These are phyloP conservation scores for Alopecurus myosuroides DNA, from an alignment of 176 grass and related monocot genomes.

Conservation along the genomic window DNA sequence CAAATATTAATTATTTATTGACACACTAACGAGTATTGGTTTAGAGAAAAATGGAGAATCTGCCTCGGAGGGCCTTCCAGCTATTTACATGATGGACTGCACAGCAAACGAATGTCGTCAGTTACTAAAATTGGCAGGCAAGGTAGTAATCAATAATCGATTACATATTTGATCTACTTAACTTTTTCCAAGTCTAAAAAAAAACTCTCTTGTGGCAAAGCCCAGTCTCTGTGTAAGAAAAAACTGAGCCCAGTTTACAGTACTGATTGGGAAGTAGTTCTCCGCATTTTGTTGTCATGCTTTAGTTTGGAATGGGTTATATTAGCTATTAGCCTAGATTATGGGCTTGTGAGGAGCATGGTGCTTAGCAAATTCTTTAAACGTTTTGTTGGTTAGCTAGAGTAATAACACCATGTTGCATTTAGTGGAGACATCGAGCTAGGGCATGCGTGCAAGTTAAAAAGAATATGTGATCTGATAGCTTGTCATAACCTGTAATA, in stretches of 20 bases:
- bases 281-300: neutral
- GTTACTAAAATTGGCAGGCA: conserved; percentile 54
- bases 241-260: neutral
- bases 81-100: conserved; percentile 82
- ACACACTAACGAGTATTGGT: conserved; percentile 18
- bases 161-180: conserved; percentile 14
- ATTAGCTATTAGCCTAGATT: conserved; percentile 11
- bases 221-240: neutral
- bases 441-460: neutral
- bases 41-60: conserved; percentile 47
- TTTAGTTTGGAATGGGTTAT: neutral
- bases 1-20: conserved; percentile 9
- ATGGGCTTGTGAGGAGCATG: neutral
- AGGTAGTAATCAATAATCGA: conserved; percentile 61
- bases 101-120: conserved; percentile 68
- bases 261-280: neutral
- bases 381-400: conserved; percentile 15
- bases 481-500: conserved; percentile 13
- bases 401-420: neutral
- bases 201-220: neutral
- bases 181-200: neutral
- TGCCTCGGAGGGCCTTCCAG: conserved; percentile 49
- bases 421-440: neutral
- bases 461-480: neutral
- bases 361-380: neutral